Percentiles rank a stretch among this genome's conserved stretches.
phyloP scores from a whole-genome alignment of 2,329 filamentous ascomycete genomes.

The Botrytis fabae region DNA sequence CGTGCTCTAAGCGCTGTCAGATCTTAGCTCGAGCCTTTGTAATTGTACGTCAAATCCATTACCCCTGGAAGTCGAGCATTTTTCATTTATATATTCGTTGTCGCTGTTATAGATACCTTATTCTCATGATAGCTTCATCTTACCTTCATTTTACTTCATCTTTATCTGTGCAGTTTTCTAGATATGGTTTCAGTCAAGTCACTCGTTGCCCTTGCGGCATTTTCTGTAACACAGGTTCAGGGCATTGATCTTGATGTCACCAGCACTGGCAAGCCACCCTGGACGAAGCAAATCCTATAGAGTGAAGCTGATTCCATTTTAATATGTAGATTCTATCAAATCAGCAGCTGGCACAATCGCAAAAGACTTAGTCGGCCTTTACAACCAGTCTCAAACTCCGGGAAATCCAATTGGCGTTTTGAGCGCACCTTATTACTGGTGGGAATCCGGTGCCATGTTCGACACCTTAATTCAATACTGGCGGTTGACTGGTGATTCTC shows the following conservation, averaged over 20 bases:
- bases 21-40: neutral
- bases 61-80: neutral
- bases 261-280: slow-evolving; percentile 24
- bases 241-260: slow-evolving; percentile 26
- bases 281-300: no score
- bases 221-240: slow-evolving; percentile 24
- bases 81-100: neutral
- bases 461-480: slow-evolving; percentile 68
- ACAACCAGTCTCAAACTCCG: slow-evolving; percentile 29
- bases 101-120: neutral
- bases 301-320: neutral
- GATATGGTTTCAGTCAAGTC: slow-evolving; percentile 26
- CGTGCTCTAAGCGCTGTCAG: neutral
- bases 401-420: slow-evolving; percentile 29
- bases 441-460: slow-evolving; percentile 70
- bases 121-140: neutral
- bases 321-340: slow-evolving; percentile 33
- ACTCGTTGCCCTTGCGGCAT: slow-evolving; percentile 29
- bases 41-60: neutral
- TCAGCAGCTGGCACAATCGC: slow-evolving; percentile 30
- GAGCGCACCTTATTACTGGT: slow-evolving; percentile 52
- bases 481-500: slow-evolving; percentile 59
- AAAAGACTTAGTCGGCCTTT: slow-evolving; percentile 26
- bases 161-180: neutral
- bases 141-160: neutral